A percentile compares a stretch with the other conserved stretches of the same genome.
These are phyloP conservation scores for Fusarium piperis DNA, from an alignment of 2,329 filamentous ascomycete genomes.

Conservation along the genomic window DNA sequence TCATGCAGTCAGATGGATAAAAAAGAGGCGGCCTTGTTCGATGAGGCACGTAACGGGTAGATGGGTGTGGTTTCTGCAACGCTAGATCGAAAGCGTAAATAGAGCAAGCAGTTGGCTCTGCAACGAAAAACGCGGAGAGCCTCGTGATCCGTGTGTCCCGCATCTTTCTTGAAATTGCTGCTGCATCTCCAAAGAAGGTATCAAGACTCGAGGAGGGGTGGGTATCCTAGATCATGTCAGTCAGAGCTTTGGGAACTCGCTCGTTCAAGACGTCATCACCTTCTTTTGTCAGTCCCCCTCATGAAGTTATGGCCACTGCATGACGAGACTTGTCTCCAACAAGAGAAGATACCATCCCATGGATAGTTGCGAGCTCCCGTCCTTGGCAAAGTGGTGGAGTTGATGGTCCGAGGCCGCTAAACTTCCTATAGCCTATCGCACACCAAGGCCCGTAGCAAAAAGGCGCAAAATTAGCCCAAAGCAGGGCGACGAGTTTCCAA, in stretches of 20 bases:
- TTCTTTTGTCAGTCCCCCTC: neutral
- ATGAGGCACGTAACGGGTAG: slow-evolving; percentile 30
- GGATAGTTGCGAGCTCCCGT: neutral
- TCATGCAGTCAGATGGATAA: slow-evolving; percentile 35
- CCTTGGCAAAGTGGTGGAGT: neutral
- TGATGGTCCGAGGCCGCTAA: neutral
- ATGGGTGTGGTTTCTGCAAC: neutral
- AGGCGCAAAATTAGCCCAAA: neutral
- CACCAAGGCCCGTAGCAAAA: neutral
- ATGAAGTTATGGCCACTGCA: slow-evolving; percentile 20
- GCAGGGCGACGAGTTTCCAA: neutral
- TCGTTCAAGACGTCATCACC: slow-evolving; percentile 14
- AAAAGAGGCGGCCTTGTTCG: neutral
- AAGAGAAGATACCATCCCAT: neutral
- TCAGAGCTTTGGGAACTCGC: neutral
- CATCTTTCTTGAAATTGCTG: neutral
- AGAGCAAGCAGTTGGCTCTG: neutral
- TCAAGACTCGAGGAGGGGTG: slow-evolving; percentile 33
- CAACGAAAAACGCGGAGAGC: neutral
- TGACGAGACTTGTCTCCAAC: neutral
- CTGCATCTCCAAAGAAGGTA: slow-evolving; percentile 23
- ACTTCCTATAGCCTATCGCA: neutral
- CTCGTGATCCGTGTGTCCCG: slow-evolving; percentile 9
- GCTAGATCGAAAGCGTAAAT: neutral
- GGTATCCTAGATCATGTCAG: slow-evolving; percentile 1